Evolutionary conservation across 129 eudicot species (phyloP), one percentile per base, ranked within the genome.

Genomic region (Arctium minus): DNA sequence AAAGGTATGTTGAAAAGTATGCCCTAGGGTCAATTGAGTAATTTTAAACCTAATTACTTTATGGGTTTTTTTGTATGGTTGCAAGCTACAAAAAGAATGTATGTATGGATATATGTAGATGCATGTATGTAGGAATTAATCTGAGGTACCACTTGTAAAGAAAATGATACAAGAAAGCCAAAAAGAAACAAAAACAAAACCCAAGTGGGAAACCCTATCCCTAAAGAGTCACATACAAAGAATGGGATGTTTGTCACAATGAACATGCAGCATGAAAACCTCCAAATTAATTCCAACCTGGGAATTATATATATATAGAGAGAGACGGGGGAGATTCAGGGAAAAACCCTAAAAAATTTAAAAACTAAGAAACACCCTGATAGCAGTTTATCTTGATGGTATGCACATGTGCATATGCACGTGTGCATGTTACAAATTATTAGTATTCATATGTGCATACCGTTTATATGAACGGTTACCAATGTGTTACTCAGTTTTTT

Each of bases 171-270:
- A 77, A 39, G 67, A 68, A 82, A 82, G 33, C 81, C 71, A 46
- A 82, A 76, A 46, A 46, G 40, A 48, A 60, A 83, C 44, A 77
- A 77, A 70, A 70, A 35, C 40, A 36, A 77, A 70, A 71, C 44
- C 78, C 86, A 77, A 83, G 86, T 77, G 82, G 86, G 86, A 83
- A 82, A 62, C 73, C 78, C 78, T 78, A 83, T 83, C 86, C 42
- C 67, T 83, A 79, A 76, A 29, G 73, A 69, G 71, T 77, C 73
- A 11, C 72, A 83, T 83, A 77, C 86, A 50, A 70, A 50, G 82
- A 83, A 71, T 83, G 82, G 82, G 82, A 77, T 70, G 65, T 83
- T 77, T 77, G 65, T 77, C 81, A 35, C 78, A 77, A 77, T 83
- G 82, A 83, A 83, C 78, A 77, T 83, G 82, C 78, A 83, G 78